Base-by-base conservation (phyloP, 1,284 basidiomycete genomes). In the Schizophyllum commune region DNA sequence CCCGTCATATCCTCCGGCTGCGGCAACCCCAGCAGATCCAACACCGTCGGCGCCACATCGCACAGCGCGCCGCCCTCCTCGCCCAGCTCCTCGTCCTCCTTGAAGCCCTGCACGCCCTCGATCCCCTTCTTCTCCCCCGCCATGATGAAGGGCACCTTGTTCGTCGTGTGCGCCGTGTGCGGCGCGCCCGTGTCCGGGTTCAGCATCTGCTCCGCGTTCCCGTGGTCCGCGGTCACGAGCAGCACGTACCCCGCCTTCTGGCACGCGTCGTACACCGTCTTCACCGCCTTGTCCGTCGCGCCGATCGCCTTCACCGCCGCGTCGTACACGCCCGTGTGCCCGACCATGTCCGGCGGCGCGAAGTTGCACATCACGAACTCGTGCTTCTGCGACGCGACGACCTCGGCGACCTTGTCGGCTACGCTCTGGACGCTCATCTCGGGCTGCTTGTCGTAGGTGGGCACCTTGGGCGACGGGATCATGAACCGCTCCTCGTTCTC, bases 281-380 rank as follows among this genome's bases (percentile, higher is more conserved):
- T 89, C 60, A 96, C 93, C 2, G 93, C 94, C 65, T 82, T 82
- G 74, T 96, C 94, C 1, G 94, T 95, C 20, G 86, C 83, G 1
- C 81, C 77, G 73, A 96, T 91, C 7, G 92, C 94, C 67, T 88
- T 77, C 53, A 95, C 91, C 1, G 94, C 93, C 0, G 93, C 93
- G 1, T 95, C 92, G 73, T 85, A 95, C 19, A 89, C 78, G 66
- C 94, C 94, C 0, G 94, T 96, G 75, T 96, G 94, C 47, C 94
- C 93, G 60, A 88, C 94, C 94, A 96, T 96, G 72, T 96, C 94
- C 15, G 94, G 94, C 57, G 94, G 94, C 27, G 94, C 94, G 74
- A 95, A 95, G 77, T 95, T 96, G 79, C 92, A 95, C 93, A 96
- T 96, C 64, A 96, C 83, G 72, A 96, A 95, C 59, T 95, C 90